A percentile compares a stretch with the other conserved stretches of the same genome.
These are phyloP conservation scores for Liquidambar formosana DNA, from an alignment of 164 flowering plant genomes.

Conservation along the genomic window DNA sequence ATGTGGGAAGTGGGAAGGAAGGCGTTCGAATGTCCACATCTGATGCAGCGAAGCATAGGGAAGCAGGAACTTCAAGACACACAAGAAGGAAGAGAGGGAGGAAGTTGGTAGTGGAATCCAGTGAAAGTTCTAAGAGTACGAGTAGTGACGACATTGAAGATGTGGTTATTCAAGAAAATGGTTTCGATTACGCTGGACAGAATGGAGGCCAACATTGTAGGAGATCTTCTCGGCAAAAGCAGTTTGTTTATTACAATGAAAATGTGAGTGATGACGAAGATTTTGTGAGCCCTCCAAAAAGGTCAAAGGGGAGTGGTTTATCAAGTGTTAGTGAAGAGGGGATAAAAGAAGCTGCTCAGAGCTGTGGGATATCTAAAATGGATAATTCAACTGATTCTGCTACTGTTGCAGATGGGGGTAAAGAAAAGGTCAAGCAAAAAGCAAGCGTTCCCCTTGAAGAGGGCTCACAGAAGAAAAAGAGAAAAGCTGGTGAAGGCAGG, in stretches of 20 bases:
- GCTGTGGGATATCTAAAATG: slow-evolving; percentile 3
- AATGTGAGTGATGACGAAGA: slow-evolving; percentile 58
- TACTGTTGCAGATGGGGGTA: slow-evolving; percentile 3
- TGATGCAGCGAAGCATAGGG: no score
- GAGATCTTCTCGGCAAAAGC: slow-evolving; percentile 47
- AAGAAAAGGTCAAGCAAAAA: slow-evolving; percentile 15
- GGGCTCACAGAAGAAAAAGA: slow-evolving; percentile 14
- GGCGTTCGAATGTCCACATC: slow-evolving; percentile 15
- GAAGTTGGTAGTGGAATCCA: slow-evolving; percentile 17
- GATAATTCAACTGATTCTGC: slow-evolving; percentile 12
- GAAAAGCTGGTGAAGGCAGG: slow-evolving; percentile 7
- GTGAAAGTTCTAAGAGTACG: slow-evolving; percentile 17
- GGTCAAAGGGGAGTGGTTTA: slow-evolving; percentile 11
- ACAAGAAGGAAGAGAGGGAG: slow-evolving; percentile 20
- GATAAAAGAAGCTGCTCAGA: slow-evolving; percentile 4
- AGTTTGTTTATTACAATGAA: slow-evolving; percentile 51
- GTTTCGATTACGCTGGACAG: not conserved
- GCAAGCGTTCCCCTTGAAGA: slow-evolving; percentile 15
- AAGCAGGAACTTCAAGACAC: slow-evolving; percentile 10
- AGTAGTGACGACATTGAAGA: slow-evolving; percentile 7
- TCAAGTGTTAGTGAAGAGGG: slow-evolving; percentile 6
- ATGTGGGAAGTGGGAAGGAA: slow-evolving; percentile 12
- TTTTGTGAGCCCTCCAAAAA: slow-evolving; percentile 18
- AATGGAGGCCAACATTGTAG: slow-evolving; percentile 25
- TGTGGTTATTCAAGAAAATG: slow-evolving; percentile 7